Percentiles rank a stretch among this genome's conserved stretches.
Evolutionary conservation across 257 asterid genomes (phyloP).

Genomic region (Ocimum tenuiflorum): DNA sequence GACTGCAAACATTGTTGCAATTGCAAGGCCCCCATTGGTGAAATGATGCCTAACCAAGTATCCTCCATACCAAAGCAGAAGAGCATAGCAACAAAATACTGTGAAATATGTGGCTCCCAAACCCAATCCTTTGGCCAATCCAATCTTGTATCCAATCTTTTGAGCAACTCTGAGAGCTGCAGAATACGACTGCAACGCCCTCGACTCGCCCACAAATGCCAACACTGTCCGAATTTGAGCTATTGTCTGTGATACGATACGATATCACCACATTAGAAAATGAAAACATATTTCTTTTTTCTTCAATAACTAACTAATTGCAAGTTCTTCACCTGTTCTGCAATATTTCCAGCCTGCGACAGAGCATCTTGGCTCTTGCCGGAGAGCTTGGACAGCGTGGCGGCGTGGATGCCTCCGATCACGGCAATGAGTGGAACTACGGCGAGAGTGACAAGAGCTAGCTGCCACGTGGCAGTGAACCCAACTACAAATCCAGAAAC

Average conservation of each 20-base stretch:
- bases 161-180: constrained; percentile 65
- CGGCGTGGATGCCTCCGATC: constrained; percentile 69
- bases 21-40: constrained; percentile 91
- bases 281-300: no score
- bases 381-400: constrained; percentile 63
- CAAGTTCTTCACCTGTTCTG: constrained; percentile 56
- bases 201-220: constrained; percentile 80
- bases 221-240: constrained; percentile 78
- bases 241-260: constrained; percentile 43
- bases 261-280: no score
- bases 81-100: constrained; percentile 83
- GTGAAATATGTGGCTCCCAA: constrained; percentile 85
- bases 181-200: constrained; percentile 66
- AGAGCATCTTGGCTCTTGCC: constrained; percentile 77
- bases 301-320: no score
- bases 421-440: constrained; percentile 88
- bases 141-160: constrained; percentile 69
- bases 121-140: constrained; percentile 75
- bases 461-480: constrained; percentile 88
- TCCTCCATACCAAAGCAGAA: constrained; percentile 90
- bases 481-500: constrained; percentile 95
- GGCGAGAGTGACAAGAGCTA: constrained; percentile 79
- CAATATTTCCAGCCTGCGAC: constrained; percentile 81
- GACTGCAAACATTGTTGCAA: constrained; percentile 89
- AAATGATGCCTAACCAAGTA: constrained; percentile 78